Percentiles rank a stretch among this genome's conserved stretches.
Conservation (phyloP, 352 stramenopile genomes). For the Elongisporangium senticosum region DNA sequence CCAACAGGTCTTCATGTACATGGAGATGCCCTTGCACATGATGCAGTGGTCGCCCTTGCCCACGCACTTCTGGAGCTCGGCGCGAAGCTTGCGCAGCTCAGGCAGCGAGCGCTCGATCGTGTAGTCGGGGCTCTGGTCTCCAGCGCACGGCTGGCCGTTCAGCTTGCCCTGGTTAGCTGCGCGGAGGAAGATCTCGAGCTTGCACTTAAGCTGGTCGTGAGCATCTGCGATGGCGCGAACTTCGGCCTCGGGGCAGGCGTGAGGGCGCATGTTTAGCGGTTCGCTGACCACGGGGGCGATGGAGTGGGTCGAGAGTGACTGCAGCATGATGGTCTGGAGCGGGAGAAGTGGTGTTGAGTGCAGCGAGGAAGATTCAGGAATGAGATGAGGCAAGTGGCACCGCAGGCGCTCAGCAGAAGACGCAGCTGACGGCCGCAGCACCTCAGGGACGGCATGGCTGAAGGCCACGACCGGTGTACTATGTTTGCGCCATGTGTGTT, state of each 20-base stretch:
- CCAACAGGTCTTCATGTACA: constrained; percentile 30
- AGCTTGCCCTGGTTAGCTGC: background rate
- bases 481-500: background rate
- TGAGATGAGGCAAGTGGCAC: background rate
- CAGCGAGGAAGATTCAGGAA: background rate
- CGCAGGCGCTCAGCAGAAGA: background rate
- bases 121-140: constrained; percentile 17
- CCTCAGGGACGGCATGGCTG: background rate
- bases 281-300: constrained; percentile 16
- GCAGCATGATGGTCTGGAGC: constrained; percentile 18
- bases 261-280: constrained; percentile 13
- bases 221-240: constrained; percentile 13
- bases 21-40: constrained; percentile 22
- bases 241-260: constrained; percentile 15
- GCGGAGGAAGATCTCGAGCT: constrained; percentile 21
- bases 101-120: constrained; percentile 19
- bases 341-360: background rate
- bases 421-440: background rate
- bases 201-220: constrained; percentile 17
- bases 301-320: constrained; percentile 24
- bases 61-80: constrained; percentile 20
- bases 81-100: constrained; percentile 25
- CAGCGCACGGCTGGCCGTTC: background rate
- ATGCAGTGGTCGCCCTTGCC: constrained; percentile 17
- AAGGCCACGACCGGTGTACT: background rate